Percentiles rank a stretch among this genome's conserved stretches.
Conservation (phyloP, 1,284 basidiomycete genomes). For the Microbotryum violaceum region DNA sequence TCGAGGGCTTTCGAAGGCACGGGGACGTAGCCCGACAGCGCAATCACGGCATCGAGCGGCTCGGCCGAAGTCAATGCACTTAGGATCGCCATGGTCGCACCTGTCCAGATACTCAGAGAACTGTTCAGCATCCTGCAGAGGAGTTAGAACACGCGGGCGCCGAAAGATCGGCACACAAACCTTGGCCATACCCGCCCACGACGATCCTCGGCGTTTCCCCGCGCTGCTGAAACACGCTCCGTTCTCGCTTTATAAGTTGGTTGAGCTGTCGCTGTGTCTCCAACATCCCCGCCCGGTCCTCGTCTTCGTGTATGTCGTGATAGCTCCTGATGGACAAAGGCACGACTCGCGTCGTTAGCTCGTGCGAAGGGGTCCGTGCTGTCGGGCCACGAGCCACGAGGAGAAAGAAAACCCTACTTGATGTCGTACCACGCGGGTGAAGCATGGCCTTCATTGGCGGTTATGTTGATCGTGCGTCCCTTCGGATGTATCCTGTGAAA, state of each 20-base stretch:
- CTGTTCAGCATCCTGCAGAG: no score
- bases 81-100: slow-evolving; percentile 26
- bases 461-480: slow-evolving; percentile 14
- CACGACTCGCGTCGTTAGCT: no score
- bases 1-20: neutral
- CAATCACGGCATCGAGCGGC: slow-evolving; percentile 18
- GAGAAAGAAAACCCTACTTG: neutral
- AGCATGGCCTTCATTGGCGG: neutral
- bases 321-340: slow-evolving; percentile 3
- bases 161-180: neutral
- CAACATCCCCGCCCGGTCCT: slow-evolving; percentile 18
- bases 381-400: no score
- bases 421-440: slow-evolving; percentile 24
- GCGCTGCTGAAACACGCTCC: neutral
- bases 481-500: slow-evolving; percentile 18
- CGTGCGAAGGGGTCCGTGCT: no score
- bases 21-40: slow-evolving; percentile 21
- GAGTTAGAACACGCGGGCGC: no score
- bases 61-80: slow-evolving; percentile 1
- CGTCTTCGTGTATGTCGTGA: slow-evolving; percentile 14
- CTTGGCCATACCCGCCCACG: slow-evolving; percentile 26
- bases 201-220: slow-evolving; percentile 25
- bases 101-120: neutral
- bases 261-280: slow-evolving; percentile 24
- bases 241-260: slow-evolving; percentile 18